Evolutionary conservation across 2,329 filamentous ascomycete species (phyloP).

Genomic region (Epichloe sp.): DNA sequence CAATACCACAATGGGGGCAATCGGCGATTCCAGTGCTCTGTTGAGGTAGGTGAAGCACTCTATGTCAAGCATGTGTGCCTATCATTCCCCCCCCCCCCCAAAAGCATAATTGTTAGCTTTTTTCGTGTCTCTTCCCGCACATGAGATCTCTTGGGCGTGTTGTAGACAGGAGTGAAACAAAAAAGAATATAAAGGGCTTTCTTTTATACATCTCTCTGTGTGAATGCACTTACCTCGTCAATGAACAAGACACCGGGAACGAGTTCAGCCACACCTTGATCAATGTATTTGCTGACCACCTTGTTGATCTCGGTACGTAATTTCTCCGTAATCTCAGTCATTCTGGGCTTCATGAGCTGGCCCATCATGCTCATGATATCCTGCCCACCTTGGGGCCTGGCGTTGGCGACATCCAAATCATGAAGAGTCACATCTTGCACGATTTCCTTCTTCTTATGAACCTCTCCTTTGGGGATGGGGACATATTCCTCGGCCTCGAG

Average conservation of each 20-base stretch:
- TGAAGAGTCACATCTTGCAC: conserved; percentile 97
- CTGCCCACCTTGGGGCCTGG: conserved; percentile 88
- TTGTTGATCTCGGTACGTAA: conserved; percentile 94
- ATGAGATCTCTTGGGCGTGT: neutral
- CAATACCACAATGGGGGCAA: conserved; percentile 93
- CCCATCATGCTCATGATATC: conserved; percentile 99
- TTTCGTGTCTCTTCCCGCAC: neutral
- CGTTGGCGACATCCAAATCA: conserved; percentile 91
- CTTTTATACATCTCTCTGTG: neutral
- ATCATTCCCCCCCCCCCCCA: conserved; percentile 3
- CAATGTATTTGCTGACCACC: conserved; percentile 97
- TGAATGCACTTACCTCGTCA: conserved; percentile 62
- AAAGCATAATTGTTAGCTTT: conserved; percentile 1
- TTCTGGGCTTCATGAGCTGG: conserved; percentile 98
- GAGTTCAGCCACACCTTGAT: conserved; percentile 92
- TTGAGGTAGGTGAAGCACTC: conserved; percentile 99
- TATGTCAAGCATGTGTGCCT: conserved; percentile 99
- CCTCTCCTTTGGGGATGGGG: conserved; percentile 94
- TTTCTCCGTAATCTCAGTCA: conserved; percentile 99
- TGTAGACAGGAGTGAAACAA: neutral
- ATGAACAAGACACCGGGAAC: conserved; percentile 98
- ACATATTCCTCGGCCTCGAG: conserved; percentile 98
- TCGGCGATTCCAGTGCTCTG: conserved; percentile 86
- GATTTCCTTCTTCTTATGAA: conserved; percentile 99
- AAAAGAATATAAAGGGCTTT: neutral